Evolutionary conservation across 306 rosid genomes (phyloP).

Genomic region (Rosa lucieae): DNA sequence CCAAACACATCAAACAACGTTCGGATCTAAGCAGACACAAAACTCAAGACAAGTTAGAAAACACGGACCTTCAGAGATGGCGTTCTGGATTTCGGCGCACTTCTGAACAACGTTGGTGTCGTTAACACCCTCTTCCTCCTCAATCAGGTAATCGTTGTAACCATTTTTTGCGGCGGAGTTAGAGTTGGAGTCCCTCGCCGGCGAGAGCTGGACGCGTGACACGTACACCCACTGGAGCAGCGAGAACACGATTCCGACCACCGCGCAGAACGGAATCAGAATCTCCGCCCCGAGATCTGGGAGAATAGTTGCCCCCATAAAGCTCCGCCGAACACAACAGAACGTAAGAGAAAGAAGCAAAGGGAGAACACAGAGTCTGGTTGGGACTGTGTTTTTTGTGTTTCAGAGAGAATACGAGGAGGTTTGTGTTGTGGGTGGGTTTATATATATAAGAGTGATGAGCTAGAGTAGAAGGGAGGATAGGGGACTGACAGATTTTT

Average conservation of each 20-base stretch:
- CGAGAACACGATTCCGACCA: slow-evolving; percentile 73
- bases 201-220: slow-evolving; percentile 65
- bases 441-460: slow-evolving; percentile 12
- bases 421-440: not conserved
- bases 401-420: slow-evolving; percentile 10
- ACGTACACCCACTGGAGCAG: slow-evolving; percentile 75
- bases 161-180: slow-evolving; percentile 61
- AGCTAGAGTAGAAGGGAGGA: slow-evolving; percentile 6
- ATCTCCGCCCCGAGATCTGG: slow-evolving; percentile 87
- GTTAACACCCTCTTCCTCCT: slow-evolving; percentile 87
- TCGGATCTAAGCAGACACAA: slow-evolving; percentile 7
- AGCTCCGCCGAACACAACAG: not conserved
- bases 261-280: slow-evolving; percentile 73
- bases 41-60: not conserved
- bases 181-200: slow-evolving; percentile 33
- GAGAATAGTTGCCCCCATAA: slow-evolving; percentile 68
- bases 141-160: slow-evolving; percentile 69
- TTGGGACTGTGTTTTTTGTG: not conserved
- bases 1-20: slow-evolving; percentile 14
- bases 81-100: slow-evolving; percentile 90
- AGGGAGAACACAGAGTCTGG: not conserved
- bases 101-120: slow-evolving; percentile 84
- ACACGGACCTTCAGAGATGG: slow-evolving; percentile 79
- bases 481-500: not conserved
- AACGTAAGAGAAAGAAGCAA: not conserved